These are phyloP conservation scores for Boletus eberwhitei DNA, from an alignment of 768 basidiomycete genomes.

Conservation along the genomic window DNA sequence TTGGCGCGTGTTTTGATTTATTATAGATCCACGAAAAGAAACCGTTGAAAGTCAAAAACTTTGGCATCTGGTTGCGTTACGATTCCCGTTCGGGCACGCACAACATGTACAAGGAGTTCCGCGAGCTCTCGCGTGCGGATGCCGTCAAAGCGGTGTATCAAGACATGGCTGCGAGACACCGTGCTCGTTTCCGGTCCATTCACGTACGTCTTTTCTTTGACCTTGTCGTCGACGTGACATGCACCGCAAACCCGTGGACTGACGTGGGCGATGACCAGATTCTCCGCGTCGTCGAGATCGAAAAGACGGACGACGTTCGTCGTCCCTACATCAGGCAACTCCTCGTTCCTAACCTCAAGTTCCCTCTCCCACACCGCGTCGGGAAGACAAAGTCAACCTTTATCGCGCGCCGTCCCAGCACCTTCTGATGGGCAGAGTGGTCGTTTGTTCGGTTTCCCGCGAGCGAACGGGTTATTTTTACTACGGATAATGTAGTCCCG, in stretches of 20 bases:
- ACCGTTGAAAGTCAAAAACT: constrained; percentile 99
- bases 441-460: neutral
- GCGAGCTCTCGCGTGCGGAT: constrained; percentile 89
- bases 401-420: constrained; percentile 70
- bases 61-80: constrained; percentile 99
- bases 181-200: constrained; percentile 98
- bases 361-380: constrained; percentile 94
- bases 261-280: constrained; percentile 51
- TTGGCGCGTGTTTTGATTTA: constrained; percentile 14
- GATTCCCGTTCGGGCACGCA: constrained; percentile 99
- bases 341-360: constrained; percentile 84
- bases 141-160: constrained; percentile 98
- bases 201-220: constrained; percentile 57
- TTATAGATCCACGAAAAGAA: constrained; percentile 93
- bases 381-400: constrained; percentile 77
- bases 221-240: neutral
- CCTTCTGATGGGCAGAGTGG: constrained; percentile 47
- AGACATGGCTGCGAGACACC: constrained; percentile 99
- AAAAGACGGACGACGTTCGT: constrained; percentile 87
- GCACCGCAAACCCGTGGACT: neutral
- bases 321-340: constrained; percentile 99
- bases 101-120: constrained; percentile 99
- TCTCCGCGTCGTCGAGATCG: constrained; percentile 94
- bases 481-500: constrained; percentile 9
- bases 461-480: neutral